A percentile compares a stretch with the other conserved stretches of the same genome.
phyloP scores from a whole-genome alignment of 352 stramenopile species.

The Pythium utonaiense region DNA sequence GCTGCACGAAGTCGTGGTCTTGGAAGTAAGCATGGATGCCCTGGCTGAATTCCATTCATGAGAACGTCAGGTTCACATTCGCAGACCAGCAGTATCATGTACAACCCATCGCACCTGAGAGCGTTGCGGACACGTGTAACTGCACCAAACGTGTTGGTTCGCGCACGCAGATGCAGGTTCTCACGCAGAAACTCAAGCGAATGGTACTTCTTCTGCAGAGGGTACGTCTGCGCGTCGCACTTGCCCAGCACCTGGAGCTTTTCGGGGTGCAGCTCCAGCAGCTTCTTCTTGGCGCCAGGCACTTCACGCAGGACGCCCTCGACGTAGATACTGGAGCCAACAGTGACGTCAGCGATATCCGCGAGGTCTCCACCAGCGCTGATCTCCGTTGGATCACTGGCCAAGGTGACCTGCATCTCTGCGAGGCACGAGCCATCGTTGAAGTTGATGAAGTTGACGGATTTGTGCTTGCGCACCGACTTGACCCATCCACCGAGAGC shows the following conservation, averaged over 20 bases:
- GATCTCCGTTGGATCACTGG: constrained; percentile 35
- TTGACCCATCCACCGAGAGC: constrained; percentile 91
- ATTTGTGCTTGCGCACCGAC: constrained; percentile 97
- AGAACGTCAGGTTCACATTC: neutral
- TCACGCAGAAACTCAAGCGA: constrained; percentile 96
- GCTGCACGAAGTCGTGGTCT: constrained; percentile 69
- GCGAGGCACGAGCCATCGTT: constrained; percentile 93
- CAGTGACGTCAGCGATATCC: constrained; percentile 88
- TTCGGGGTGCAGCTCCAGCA: constrained; percentile 90
- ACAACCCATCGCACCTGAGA: constrained; percentile 66
- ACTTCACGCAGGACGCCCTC: constrained; percentile 88
- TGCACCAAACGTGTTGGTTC: constrained; percentile 96
- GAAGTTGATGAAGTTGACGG: constrained; percentile 95
- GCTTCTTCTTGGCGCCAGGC: constrained; percentile 83
- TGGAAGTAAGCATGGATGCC: constrained; percentile 75
- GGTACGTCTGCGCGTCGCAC: constrained; percentile 92
- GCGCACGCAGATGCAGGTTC: constrained; percentile 93
- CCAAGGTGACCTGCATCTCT: constrained; percentile 91
- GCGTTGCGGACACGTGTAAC: constrained; percentile 93
- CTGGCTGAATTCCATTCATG: constrained; percentile 30
- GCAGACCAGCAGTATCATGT: neutral
- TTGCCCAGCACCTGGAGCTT: constrained; percentile 86
- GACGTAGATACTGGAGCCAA: constrained; percentile 91
- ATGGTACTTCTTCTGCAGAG: constrained; percentile 98
- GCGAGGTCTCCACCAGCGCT: constrained; percentile 19